Base-by-base conservation (phyloP, 148 eudicot species). In the Heliamphora exappendiculata region DNA sequence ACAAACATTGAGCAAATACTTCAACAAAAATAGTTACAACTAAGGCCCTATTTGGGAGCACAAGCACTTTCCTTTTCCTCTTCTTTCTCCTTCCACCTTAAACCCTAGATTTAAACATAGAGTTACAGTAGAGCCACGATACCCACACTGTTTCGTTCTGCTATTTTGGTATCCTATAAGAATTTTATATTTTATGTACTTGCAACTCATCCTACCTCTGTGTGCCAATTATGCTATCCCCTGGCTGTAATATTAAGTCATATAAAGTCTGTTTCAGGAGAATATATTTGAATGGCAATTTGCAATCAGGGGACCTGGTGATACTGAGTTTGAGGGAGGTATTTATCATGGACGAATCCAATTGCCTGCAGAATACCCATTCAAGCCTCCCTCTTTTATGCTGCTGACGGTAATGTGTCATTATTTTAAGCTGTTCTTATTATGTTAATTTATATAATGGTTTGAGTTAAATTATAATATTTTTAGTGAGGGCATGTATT, bases 261-360 rank as follows among this genome's bases (percentile, higher is more conserved):
- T 20, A 7, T 76, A 41, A 14, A 14, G 63, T 36, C 24, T 62
- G 26, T 65, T 80, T 70, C 83, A 95, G 98, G 99, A 93, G 78
- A 95, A 95, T 53, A 89, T 95, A 75, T 95, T 95, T 83, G 99
- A 95, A 73, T 95, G 98, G 99, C 99, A 95, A 77, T 95, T 95
- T 82, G 99, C 97, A 50, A 89, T 95, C 60, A 88, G 94, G 81
- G 99, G 99, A 39, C 97, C 99, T 5, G 0, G 87, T 45, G 99
- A 95, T 20, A 77, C 97, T 10, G 99, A 95, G 73, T 95, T 95
- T 75, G 99, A 95, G 77, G 99, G 99, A 73, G 99, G 99, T 33
- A 93, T 95, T 20, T 95, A 91, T 83, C 99, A 95, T 77, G 99
- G 99, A 67, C 76, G 99, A 75, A 95, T 95, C 81, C 97, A 93